Percentiles rank a stretch among this genome's conserved stretches.
Evolutionary conservation across 2,329 filamentous ascomycete genomes (phyloP).

Genomic region (Exophiala xenobiotica): DNA sequence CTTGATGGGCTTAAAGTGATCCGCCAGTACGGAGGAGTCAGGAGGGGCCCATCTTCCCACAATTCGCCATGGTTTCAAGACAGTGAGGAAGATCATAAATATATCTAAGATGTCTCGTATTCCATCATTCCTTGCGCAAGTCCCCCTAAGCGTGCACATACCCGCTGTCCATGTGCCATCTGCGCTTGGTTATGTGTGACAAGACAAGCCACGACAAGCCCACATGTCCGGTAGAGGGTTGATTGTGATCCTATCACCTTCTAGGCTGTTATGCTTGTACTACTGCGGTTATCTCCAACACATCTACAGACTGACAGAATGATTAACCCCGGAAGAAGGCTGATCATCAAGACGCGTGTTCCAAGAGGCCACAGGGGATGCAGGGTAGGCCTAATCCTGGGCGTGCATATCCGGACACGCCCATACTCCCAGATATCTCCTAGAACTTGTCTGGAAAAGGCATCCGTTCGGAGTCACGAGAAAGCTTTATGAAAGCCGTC

Average conservation of each 20-base stretch:
- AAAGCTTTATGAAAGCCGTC: too few relatives aligned
- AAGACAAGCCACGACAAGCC: neutral
- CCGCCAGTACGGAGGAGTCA: too few relatives aligned
- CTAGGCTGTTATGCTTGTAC: too few relatives aligned
- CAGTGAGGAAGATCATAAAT: neutral
- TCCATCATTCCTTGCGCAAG: neutral
- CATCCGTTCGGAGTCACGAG: too few relatives aligned
- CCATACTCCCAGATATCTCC: too few relatives aligned
- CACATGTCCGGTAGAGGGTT: neutral
- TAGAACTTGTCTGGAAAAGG: neutral
- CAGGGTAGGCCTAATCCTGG: too few relatives aligned
- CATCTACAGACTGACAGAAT: too few relatives aligned
- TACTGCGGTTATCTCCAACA: too few relatives aligned
- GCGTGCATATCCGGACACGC: too few relatives aligned
- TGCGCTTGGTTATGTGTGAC: neutral
- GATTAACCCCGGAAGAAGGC: too few relatives aligned
- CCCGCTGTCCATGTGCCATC: neutral
- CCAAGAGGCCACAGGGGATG: neutral
- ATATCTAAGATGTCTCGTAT: neutral
- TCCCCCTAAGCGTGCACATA: neutral
- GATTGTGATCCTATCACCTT: neutral
- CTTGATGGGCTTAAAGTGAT: too few relatives aligned
- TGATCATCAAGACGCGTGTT: neutral
- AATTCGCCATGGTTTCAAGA: neutral
- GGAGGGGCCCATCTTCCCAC: neutral